Conservation (phyloP, 495 filamentous ascomycete species). For the Talaromyces borbonicus region DNA sequence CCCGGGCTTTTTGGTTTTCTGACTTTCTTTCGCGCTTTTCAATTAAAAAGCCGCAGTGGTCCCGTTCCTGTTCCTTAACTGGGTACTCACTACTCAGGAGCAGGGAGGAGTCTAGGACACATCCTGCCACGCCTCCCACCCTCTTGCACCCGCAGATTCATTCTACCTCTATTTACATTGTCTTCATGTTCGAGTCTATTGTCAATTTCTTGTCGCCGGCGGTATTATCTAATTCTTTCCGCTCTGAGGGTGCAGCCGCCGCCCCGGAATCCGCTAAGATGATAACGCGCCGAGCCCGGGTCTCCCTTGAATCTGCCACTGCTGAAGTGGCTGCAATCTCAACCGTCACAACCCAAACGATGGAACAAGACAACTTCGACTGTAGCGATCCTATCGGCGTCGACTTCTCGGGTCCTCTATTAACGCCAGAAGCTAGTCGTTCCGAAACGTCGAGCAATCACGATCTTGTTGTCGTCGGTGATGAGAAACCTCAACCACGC, state of each 20-base stretch:
- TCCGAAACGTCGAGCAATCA: slow-evolving; percentile 43
- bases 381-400: slow-evolving; percentile 25
- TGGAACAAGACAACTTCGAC: slow-evolving; percentile 20
- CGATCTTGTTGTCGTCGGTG: slow-evolving; percentile 29
- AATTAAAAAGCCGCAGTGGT: not conserved
- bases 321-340: slow-evolving; percentile 8
- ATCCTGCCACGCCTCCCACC: not conserved
- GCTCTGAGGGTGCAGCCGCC: not conserved
- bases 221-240: slow-evolving; percentile 5
- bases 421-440: slow-evolving; percentile 38
- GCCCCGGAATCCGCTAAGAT: slow-evolving; percentile 15
- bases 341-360: slow-evolving; percentile 25
- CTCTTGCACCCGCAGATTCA: not conserved
- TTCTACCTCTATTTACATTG: not conserved
- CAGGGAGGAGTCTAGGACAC: not conserved
- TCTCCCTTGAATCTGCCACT: slow-evolving; percentile 15
- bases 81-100: not conserved
- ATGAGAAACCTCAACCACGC: slow-evolving; percentile 29
- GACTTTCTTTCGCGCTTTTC: slow-evolving; percentile 3
- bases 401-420: slow-evolving; percentile 34
- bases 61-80: not conserved
- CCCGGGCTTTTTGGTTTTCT: slow-evolving; percentile 2
- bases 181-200: slow-evolving; percentile 10
- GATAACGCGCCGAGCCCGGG: slow-evolving; percentile 15
- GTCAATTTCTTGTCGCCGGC: slow-evolving; percentile 8